phyloP scores from a whole-genome alignment of 1,284 basidiomycete genomes.

The Ceratobasidium sp. region DNA sequence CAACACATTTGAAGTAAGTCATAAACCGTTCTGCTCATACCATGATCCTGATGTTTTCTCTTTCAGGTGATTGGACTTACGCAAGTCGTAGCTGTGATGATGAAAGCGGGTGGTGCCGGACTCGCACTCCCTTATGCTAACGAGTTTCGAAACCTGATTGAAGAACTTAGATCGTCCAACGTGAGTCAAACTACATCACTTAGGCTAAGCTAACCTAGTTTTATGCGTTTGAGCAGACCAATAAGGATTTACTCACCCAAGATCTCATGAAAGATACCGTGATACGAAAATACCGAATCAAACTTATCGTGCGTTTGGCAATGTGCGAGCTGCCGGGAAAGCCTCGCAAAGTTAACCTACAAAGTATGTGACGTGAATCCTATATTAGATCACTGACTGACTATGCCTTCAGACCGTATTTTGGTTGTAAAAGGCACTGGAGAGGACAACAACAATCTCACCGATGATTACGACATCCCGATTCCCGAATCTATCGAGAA shows the following conservation, averaged over 20 bases:
- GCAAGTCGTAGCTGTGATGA: constrained; percentile 77
- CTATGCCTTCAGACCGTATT: constrained; percentile 46
- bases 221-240: neutral
- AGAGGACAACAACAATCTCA: constrained; percentile 59
- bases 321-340: constrained; percentile 65
- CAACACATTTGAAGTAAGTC: constrained; percentile 66
- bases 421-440: constrained; percentile 21
- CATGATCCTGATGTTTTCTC: neutral
- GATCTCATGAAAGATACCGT: constrained; percentile 66
- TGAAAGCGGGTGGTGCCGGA: constrained; percentile 71
- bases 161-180: constrained; percentile 56
- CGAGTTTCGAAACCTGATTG: constrained; percentile 60
- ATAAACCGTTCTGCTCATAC: neutral
- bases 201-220: neutral
- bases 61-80: constrained; percentile 73
- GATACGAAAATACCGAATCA: constrained; percentile 72
- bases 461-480: constrained; percentile 56
- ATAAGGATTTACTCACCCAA: constrained; percentile 42
- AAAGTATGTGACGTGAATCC: constrained; percentile 6
- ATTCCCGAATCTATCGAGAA: constrained; percentile 83
- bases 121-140: constrained; percentile 61
- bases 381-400: constrained; percentile 48
- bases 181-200: constrained; percentile 1
- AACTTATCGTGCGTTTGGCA: constrained; percentile 71
- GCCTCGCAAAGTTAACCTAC: constrained; percentile 17